Evolutionary conservation across 192 early-diverging fungal species (phyloP), one percentile per base, ranked within the genome.

Genomic region (Coemansia sp.): DNA sequence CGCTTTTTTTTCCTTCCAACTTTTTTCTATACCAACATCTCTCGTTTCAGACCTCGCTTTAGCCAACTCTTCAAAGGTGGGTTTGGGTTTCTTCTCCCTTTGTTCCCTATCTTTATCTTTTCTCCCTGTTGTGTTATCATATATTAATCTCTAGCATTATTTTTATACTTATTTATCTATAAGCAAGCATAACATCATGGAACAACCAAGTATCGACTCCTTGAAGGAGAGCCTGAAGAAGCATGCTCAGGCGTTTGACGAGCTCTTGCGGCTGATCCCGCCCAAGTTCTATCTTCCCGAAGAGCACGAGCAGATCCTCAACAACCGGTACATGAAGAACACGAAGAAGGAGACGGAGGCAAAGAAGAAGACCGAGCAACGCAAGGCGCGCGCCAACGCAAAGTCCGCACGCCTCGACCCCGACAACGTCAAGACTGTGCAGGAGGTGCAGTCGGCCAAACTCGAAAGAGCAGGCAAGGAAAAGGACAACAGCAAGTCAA

Each of bases 291-390:
- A 95, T 74, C 82, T 94, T 21, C 85, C 87, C 54, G 83, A 89
- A 42, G 81, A 89, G 37, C 72, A 86, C 48, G 88, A 90, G 66
- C 77, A 87, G 41, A 74, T 67, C 49, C 71, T 85, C 58, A 80
- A 80, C 43, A 72, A 49, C 41, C 62, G 64, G 46, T 83, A 87
- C 71, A 86, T 86, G 77, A 86, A 87, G 77, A 88, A 93, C 67
- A 94, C 91, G 67, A 95, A 97, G 81, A 90, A 93, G 74, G 90
- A 90, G 64, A 95, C 93, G 61, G 89, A 90, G 57, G 89, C 89
- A 59, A 94, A 94, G 77, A 90, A 93, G 73, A 92, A 90, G 74
- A 94, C 93, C 66, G 94, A 94, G 63, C 90, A 89, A 75, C 84
- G 85, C 68, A 95, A 96, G 87, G 88, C 91, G 62, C 66, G 65